phyloP scores from a whole-genome alignment of 805 yeast species.

The Ogataea minuta region DNA sequence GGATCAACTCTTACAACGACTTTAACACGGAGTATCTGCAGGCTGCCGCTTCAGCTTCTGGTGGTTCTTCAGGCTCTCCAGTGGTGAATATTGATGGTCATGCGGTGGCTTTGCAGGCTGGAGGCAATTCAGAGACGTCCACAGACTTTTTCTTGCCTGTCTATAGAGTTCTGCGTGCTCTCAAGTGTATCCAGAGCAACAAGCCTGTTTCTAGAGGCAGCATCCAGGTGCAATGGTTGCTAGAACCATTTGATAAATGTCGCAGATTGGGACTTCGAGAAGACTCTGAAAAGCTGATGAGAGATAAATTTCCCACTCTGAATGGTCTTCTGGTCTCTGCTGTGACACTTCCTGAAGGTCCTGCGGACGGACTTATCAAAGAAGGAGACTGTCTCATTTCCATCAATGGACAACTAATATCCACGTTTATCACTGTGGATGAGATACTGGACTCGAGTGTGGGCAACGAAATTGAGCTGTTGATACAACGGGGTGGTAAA shows the following conservation, averaged over 20 bases:
- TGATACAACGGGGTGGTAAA: slow-evolving; percentile 73
- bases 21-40: slow-evolving; percentile 92
- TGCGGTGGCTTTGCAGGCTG: slow-evolving; percentile 92
- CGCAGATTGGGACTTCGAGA: slow-evolving; percentile 77
- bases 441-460: slow-evolving; percentile 73
- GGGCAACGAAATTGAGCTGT: slow-evolving; percentile 53
- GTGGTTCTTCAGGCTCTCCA: slow-evolving; percentile 95
- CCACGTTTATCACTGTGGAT: slow-evolving; percentile 78
- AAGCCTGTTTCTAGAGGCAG: slow-evolving; percentile 80
- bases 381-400: slow-evolving; percentile 87
- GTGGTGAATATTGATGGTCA: slow-evolving; percentile 87
- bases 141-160: slow-evolving; percentile 91
- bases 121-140: slow-evolving; percentile 87
- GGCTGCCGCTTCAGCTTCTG: slow-evolving; percentile 95
- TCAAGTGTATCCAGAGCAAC: slow-evolving; percentile 62
- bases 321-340: slow-evolving; percentile 85
- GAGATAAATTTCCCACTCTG: slow-evolving; percentile 65
- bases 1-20: slow-evolving; percentile 83
- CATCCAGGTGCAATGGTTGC: slow-evolving; percentile 84
- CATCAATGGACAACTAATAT: slow-evolving; percentile 60
- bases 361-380: slow-evolving; percentile 66
- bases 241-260: slow-evolving; percentile 89
- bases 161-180: slow-evolving; percentile 77
- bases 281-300: slow-evolving; percentile 68
- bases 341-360: slow-evolving; percentile 79